Conservation (phyloP, 805 yeast genomes). For the Ogataea allantospora region DNA sequence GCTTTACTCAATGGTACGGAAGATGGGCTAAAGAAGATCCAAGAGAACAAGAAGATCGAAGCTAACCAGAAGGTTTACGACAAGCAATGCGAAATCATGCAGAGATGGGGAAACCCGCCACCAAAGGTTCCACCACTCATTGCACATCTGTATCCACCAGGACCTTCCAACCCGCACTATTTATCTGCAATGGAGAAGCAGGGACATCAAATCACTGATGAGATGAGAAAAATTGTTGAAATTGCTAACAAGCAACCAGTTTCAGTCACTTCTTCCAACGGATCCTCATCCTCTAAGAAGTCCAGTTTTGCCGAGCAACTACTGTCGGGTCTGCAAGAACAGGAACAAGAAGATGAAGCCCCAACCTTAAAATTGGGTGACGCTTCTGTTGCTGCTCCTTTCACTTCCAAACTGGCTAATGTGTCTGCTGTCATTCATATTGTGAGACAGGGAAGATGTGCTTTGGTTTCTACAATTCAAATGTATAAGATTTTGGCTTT, state of each 20-base stretch:
- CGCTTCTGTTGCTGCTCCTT: constrained; percentile 99
- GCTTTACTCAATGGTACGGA: constrained; percentile 97
- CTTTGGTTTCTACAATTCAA: constrained; percentile 94
- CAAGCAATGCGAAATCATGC: constrained; percentile 78
- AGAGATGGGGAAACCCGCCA: constrained; percentile 77
- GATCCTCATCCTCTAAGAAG: constrained; percentile 33
- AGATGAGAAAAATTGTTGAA: constrained; percentile 59
- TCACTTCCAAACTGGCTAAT: constrained; percentile 89
- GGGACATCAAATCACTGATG: constrained; percentile 78
- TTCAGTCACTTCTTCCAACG: constrained; percentile 11
- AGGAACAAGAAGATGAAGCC: constrained; percentile 72
- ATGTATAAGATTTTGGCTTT: constrained; percentile 97
- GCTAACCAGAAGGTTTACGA: constrained; percentile 65
- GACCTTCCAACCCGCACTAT: constrained; percentile 86
- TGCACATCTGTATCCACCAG: constrained; percentile 97
- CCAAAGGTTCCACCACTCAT: constrained; percentile 83
- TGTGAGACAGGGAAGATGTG: constrained; percentile 97
- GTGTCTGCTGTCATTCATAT: constrained; percentile 92
- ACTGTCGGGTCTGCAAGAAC: constrained; percentile 50
- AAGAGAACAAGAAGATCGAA: constrained; percentile 72
- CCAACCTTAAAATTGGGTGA: constrained; percentile 95
- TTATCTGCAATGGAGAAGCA: constrained; percentile 79
- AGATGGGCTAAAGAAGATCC: constrained; percentile 85
- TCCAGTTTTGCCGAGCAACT: constrained; percentile 61
- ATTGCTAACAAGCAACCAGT: constrained; percentile 39